Conservation (phyloP, 1,284 basidiomycete species). For the Coniferiporia sulphurascens region DNA sequence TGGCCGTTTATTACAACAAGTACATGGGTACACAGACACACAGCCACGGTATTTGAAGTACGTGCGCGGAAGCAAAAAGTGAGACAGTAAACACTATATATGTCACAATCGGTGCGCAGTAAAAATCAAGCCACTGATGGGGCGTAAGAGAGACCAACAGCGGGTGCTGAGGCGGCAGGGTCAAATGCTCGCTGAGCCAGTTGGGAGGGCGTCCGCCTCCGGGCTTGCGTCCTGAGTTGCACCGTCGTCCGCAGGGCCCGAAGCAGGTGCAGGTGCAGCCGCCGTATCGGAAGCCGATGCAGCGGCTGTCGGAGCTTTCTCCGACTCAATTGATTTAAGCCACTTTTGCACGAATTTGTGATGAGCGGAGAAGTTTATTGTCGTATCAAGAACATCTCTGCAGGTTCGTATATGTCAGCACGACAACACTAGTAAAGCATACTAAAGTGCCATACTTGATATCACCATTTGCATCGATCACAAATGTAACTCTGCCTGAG, state of each 20-base stretch:
- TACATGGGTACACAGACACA: too few species aligned
- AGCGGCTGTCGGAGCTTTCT: not conserved
- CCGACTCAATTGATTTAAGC: slow-evolving; percentile 28
- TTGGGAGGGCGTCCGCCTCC: not conserved
- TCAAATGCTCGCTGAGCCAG: not conserved
- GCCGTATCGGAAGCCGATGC: not conserved
- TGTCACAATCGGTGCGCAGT: too few species aligned
- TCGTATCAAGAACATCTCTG: slow-evolving; percentile 52
- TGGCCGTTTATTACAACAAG: too few species aligned
- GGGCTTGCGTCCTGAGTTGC: not conserved
- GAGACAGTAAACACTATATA: too few species aligned
- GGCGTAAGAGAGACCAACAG: not conserved
- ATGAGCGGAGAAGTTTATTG: slow-evolving; percentile 59
- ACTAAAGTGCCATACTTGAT: slow-evolving; percentile 42
- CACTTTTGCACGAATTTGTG: slow-evolving; percentile 63
- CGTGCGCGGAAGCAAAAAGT: too few species aligned
- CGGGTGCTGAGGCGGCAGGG: not conserved
- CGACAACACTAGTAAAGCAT: not conserved
- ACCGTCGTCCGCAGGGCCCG: not conserved
- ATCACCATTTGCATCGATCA: slow-evolving; percentile 66
- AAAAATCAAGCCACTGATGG: not conserved
- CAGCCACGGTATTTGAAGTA: too few species aligned
- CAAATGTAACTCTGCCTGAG: slow-evolving; percentile 61
- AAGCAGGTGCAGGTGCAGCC: not conserved
- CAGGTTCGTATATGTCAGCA: not conserved